Percentiles rank a stretch among this genome's conserved stretches.
Evolutionary conservation across 257 asterid species (phyloP).

Genomic region (Avicennia marina): DNA sequence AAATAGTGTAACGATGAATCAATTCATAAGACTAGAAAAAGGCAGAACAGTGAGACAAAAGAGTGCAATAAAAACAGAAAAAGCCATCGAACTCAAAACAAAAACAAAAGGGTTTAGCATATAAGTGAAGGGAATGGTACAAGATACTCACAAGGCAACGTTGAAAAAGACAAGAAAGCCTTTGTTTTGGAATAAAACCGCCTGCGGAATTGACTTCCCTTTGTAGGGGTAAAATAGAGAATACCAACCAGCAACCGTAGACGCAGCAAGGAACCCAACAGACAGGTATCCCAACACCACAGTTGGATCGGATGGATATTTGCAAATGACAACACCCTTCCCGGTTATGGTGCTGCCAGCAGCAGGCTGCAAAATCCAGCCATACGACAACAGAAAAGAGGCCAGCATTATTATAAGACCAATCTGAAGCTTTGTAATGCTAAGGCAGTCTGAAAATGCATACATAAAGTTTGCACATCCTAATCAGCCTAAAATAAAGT

Average conservation of each 20-base stretch:
- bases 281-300: constrained; percentile 68
- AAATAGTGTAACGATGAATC: neutral
- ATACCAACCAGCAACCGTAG: constrained; percentile 44
- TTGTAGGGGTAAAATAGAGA: constrained; percentile 73
- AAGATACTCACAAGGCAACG: constrained; percentile 77
- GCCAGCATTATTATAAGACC: neutral
- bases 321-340: constrained; percentile 62
- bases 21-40: neutral
- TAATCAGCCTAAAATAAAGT: too few species aligned
- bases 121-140: neutral
- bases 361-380: constrained; percentile 54
- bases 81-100: neutral
- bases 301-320: constrained; percentile 64
- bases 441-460: neutral
- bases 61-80: too few species aligned
- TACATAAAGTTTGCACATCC: too few species aligned
- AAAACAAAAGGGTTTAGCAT: constrained; percentile 5
- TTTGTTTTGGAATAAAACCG: constrained; percentile 55
- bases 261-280: constrained; percentile 48
- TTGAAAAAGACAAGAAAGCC: constrained; percentile 56
- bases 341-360: constrained; percentile 56
- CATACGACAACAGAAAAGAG: constrained; percentile 1
- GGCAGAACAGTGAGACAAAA: neutral
- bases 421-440: neutral
- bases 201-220: constrained; percentile 71